Evolutionary conservation across 495 filamentous ascomycete genomes (phyloP).

Genomic region (Penicillium desertorum): DNA sequence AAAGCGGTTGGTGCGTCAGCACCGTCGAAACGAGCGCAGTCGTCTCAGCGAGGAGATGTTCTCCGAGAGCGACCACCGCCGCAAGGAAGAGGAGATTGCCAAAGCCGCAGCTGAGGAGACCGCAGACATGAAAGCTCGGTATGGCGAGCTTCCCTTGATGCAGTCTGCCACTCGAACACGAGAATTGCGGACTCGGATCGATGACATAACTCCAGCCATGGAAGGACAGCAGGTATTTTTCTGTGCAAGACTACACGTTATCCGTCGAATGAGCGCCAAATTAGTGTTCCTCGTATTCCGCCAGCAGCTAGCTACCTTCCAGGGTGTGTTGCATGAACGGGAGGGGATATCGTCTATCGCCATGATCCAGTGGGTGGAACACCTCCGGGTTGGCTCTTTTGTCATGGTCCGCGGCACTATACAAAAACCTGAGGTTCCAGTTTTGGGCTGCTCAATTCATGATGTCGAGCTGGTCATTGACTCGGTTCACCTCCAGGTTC

Average conservation of each 20-base stretch:
- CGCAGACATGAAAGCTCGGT: constrained; percentile 56
- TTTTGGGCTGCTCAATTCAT: constrained; percentile 57
- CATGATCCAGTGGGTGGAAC: constrained; percentile 69
- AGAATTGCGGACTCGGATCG: constrained; percentile 49
- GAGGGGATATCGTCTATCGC: constrained; percentile 53
- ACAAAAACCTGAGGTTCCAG: constrained; percentile 57
- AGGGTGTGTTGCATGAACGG: constrained; percentile 65
- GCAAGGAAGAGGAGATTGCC: constrained; percentile 45
- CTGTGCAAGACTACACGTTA: constrained; percentile 79
- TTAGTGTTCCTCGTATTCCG: constrained; percentile 87
- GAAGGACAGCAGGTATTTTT: constrained; percentile 70
- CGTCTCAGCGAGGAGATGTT: constrained; percentile 54
- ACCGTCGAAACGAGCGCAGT: constrained; percentile 45
- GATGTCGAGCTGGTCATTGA: constrained; percentile 52
- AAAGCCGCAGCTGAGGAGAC: constrained; percentile 41
- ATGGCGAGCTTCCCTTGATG: constrained; percentile 58
- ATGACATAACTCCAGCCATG: constrained; percentile 53
- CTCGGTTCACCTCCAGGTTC: constrained; percentile 54
- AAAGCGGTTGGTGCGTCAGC: constrained; percentile 48
- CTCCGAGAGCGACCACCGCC: constrained; percentile 46
- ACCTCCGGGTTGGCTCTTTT: constrained; percentile 65
- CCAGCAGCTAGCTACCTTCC: constrained; percentile 73
- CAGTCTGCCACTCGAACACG: constrained; percentile 42
- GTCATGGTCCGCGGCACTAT: constrained; percentile 65
- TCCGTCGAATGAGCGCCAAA: constrained; percentile 82